Evolutionary conservation across 345 rosid genomes (phyloP), one percentile per base, ranked within the genome.

Genomic region (Excoecaria cochinchinensis): DNA sequence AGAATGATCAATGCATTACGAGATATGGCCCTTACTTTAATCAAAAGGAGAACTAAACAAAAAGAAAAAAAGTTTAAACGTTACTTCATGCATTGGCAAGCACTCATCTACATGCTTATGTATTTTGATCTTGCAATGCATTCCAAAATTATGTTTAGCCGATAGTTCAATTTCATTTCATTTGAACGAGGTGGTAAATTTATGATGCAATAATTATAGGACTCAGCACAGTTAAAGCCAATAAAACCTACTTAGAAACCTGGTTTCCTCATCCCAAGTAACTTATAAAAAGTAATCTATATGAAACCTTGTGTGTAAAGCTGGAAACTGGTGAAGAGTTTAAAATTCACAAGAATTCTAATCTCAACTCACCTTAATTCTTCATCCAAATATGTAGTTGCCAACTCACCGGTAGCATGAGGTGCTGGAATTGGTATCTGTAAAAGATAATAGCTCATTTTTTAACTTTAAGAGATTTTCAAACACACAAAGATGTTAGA

Each of bases 351-450:
- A 55, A 46, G 8, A 52, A 24, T 0, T 38, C 0, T 17, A 64
- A 55, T 24, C 42, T 36, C 15, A 62, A 81, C 85, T 74, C 8
- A 88, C 89, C 90, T 63, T 67, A 88, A 79, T 56, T 87, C 91
- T 42, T 88, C 90, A 69, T 87, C 91, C 64, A 90, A 82, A 76
- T 86, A 90, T 12, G 93, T 87, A 69, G 84, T 88, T 79, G 88
- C 91, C 24, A 88, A 57, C 69, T 90, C 88, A 22, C 93, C 91
- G 21, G 85, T 86, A 66, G 91, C 91, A n/a, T 70, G 91, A 50
- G 93, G 93, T 31, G 93, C 89, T 67, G 86, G 86, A 17, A 89
- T 10, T 50, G 91, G 93, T 69, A 87, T 85, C 91, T 89, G 75
- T 67, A 70, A 19, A 50, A 31, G 13, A 74, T 21, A 40, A 68